phyloP scores from a whole-genome alignment of 2,329 filamentous ascomycete genomes.

The Xylaria sp. region DNA sequence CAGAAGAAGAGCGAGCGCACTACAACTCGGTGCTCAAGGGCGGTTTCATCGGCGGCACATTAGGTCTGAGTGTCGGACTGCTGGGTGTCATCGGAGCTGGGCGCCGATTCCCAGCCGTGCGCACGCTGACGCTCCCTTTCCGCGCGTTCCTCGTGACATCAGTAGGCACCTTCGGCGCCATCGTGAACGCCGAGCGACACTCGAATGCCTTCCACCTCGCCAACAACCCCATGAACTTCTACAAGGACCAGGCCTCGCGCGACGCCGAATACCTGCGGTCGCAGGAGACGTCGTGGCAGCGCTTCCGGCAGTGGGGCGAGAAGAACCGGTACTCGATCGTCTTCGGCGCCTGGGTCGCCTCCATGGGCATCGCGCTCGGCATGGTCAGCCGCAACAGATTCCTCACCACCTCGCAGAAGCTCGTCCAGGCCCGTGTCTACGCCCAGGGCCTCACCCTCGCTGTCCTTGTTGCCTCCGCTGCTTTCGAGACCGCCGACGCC shows the following conservation, averaged over 20 bases:
- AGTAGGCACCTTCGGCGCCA: conserved; percentile 83
- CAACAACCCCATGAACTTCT: conserved; percentile 73
- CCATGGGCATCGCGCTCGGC: conserved; percentile 78
- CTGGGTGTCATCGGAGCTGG: conserved; percentile 74
- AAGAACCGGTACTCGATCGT: conserved; percentile 90
- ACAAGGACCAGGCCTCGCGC: conserved; percentile 71
- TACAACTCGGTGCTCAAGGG: conserved; percentile 84
- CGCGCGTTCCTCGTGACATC: conserved; percentile 90
- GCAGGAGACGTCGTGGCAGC: conserved; percentile 67
- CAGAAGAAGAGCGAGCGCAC: conserved; percentile 90
- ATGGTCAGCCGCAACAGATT: conserved; percentile 82
- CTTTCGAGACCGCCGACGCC: conserved; percentile 82
- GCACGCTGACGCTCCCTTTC: conserved; percentile 86
- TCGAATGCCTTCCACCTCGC: conserved; percentile 72
- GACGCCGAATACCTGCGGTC: conserved; percentile 63
- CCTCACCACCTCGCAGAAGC: conserved; percentile 80
- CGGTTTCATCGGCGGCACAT: conserved; percentile 75
- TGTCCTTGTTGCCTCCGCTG: conserved; percentile 83
- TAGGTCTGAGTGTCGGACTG: conserved; percentile 74
- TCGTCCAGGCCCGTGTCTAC: conserved; percentile 94
- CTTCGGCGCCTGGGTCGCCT: conserved; percentile 81
- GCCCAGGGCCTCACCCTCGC: conserved; percentile 89
- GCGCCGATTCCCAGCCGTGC: conserved; percentile 79
- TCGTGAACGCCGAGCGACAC: conserved; percentile 84
- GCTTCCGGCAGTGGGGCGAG: conserved; percentile 76